Evolutionary conservation across 1,284 basidiomycete genomes (phyloP).

Genomic region (Salmacisia buchloeana): DNA sequence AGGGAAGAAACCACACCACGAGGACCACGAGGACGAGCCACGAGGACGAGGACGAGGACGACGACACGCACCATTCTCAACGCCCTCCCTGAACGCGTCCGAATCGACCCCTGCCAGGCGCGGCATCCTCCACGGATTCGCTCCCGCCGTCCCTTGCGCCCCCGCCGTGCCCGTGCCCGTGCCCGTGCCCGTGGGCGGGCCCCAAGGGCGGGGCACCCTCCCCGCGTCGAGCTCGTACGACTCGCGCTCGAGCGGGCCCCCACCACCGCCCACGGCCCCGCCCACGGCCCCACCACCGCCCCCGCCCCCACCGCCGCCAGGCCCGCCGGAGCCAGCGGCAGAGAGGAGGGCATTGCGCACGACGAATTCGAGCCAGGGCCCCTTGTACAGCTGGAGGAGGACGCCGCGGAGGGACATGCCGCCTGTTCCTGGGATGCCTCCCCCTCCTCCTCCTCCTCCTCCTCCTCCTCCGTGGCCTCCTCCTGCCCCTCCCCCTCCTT

Average conservation of each 20-base stretch:
- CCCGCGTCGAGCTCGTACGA: background rate
- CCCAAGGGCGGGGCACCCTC: too few relatives aligned
- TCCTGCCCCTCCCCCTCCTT: too few relatives aligned
- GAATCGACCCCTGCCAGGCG: slow-evolving; percentile 31
- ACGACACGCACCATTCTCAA: slow-evolving; percentile 29
- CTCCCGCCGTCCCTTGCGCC: slow-evolving; percentile 6
- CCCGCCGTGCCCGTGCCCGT: too few relatives aligned
- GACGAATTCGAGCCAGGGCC: slow-evolving; percentile 87
- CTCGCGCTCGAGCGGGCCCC: background rate
- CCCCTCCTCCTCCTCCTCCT: background rate
- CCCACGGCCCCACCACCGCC: slow-evolving; percentile 14
- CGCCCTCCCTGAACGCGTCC: slow-evolving; percentile 30
- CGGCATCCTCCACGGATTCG: slow-evolving; percentile 14
- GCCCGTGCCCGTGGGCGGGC: background rate
- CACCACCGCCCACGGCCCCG: slow-evolving; percentile 5
- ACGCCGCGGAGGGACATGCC: slow-evolving; percentile 64
- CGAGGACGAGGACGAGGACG: background rate
- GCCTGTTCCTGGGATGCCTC: slow-evolving; percentile 42
- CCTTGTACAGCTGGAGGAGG: slow-evolving; percentile 78
- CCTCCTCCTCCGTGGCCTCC: background rate
- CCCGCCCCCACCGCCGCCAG: background rate
- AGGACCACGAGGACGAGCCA: too few relatives aligned
- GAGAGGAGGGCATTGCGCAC: slow-evolving; percentile 75
- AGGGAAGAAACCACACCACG: too few relatives aligned
- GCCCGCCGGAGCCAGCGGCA: background rate